phyloP scores from a whole-genome alignment of 1,284 basidiomycete genomes.

The Coriolopsis trogii region DNA sequence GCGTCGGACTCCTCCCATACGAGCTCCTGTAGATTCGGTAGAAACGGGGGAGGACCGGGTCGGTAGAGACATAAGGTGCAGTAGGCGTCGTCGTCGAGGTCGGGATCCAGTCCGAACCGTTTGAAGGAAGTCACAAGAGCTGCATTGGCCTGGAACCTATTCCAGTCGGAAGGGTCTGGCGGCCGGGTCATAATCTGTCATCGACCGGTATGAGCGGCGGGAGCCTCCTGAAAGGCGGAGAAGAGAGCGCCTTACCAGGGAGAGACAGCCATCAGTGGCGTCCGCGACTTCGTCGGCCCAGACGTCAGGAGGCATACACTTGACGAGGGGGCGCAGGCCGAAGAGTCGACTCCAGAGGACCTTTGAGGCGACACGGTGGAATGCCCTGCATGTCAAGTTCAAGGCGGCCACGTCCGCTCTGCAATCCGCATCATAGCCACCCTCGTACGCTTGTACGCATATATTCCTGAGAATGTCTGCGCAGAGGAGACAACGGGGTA shows the following conservation, averaged over 20 bases:
- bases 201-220: neutral
- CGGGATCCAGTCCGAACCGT: constrained; percentile 17
- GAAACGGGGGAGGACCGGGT: constrained; percentile 7
- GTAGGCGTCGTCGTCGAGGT: constrained; percentile 23
- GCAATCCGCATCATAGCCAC: constrained; percentile 20
- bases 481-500: constrained; percentile 8
- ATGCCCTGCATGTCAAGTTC: constrained; percentile 11
- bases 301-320: constrained; percentile 20
- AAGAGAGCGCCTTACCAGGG: constrained; percentile 12
- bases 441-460: constrained; percentile 22
- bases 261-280: constrained; percentile 3
- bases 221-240: neutral
- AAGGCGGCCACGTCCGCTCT: constrained; percentile 17
- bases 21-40: constrained; percentile 21
- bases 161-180: constrained; percentile 18
- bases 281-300: constrained; percentile 13
- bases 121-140: constrained; percentile 20
- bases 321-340: constrained; percentile 20
- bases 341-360: constrained; percentile 23
- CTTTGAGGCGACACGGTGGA: constrained; percentile 15
- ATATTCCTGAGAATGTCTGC: constrained; percentile 17
- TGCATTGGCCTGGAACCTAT: constrained; percentile 14
- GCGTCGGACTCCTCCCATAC: constrained; percentile 25
- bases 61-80: constrained; percentile 21
- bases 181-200: constrained; percentile 17